phyloP scores from a whole-genome alignment of 305 asterid species.

The Salvia sclarea region DNA sequence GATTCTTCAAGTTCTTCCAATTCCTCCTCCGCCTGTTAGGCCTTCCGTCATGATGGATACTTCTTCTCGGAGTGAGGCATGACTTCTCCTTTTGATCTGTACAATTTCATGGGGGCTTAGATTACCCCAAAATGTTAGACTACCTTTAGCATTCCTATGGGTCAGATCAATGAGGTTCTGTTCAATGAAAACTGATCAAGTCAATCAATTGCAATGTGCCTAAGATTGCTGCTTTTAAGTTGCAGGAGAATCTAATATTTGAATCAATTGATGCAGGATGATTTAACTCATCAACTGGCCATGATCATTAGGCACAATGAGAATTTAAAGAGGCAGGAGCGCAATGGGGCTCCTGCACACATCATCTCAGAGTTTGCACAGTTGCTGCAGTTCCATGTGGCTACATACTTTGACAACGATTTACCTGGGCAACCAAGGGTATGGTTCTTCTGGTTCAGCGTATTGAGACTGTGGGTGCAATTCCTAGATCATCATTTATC shows the following conservation, averaged over 20 bases:
- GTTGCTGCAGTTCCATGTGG: slow-evolving; percentile 90
- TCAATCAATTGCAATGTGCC: not conserved
- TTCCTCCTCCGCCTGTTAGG: slow-evolving; percentile 99
- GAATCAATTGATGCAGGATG: slow-evolving; percentile 69
- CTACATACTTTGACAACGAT: slow-evolving; percentile 97
- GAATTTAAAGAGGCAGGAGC: slow-evolving; percentile 91
- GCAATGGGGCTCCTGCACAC: slow-evolving; percentile 99
- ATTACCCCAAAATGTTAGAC: slow-evolving; percentile 17
- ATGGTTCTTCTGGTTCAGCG: slow-evolving; percentile 27
- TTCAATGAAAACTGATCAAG: slow-evolving; percentile 15
- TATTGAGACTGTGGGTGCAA: not conserved
- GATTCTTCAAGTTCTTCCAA: slow-evolving; percentile 99
- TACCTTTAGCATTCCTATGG: slow-evolving; percentile 20
- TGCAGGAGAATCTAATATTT: slow-evolving; percentile 33
- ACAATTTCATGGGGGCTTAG: slow-evolving; percentile 12
- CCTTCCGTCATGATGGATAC: slow-evolving; percentile 99
- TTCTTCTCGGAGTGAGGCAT: slow-evolving; percentile 96
- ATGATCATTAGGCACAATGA: slow-evolving; percentile 97
- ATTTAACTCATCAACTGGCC: slow-evolving; percentile 97
- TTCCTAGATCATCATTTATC: slow-evolving; percentile 30
- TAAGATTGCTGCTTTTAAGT: slow-evolving; percentile 1
- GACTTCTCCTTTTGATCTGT: slow-evolving; percentile 31
- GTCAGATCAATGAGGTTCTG: slow-evolving; percentile 18
- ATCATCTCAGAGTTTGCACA: slow-evolving; percentile 98
- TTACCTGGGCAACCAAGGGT: slow-evolving; percentile 99